A percentile compares a stretch with the other conserved stretches of the same genome.
These are phyloP conservation scores for Monosporozyma yasuniensis DNA, from an alignment of 805 yeast genomes.

Conservation along the genomic window DNA sequence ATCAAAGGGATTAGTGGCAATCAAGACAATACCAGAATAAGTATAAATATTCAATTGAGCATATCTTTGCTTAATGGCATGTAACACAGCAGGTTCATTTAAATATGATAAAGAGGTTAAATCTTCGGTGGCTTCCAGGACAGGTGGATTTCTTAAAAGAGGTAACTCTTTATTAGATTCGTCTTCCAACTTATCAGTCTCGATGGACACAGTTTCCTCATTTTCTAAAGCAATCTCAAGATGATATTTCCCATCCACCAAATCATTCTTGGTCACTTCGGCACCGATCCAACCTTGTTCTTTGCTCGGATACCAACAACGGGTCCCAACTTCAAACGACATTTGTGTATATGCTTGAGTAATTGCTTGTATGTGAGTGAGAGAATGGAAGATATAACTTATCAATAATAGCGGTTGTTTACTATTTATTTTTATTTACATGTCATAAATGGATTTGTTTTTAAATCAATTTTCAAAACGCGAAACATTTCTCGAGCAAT, in stretches of 20 bases:
- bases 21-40: constrained; percentile 91
- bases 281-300: constrained; percentile 66
- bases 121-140: constrained; percentile 89
- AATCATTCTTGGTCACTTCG: constrained; percentile 41
- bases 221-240: constrained; percentile 46
- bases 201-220: constrained; percentile 40
- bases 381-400: neutral
- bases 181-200: constrained; percentile 31
- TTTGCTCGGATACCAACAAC: constrained; percentile 72
- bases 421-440: neutral
- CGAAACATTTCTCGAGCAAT: neutral
- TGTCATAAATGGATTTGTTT: neutral
- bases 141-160: constrained; percentile 82
- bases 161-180: constrained; percentile 39
- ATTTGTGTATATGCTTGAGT: constrained; percentile 1
- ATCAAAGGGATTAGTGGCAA: constrained; percentile 94
- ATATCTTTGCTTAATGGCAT: constrained; percentile 85
- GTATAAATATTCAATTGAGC: constrained; percentile 87
- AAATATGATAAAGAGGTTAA: constrained; percentile 83
- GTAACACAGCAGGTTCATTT: constrained; percentile 93
- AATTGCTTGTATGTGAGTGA: neutral
- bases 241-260: constrained; percentile 36
- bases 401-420: neutral
- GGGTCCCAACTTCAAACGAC: constrained; percentile 48
- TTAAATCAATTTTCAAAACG: neutral